Conservation (phyloP, 208 protist genomes). For the Naegleria gruberi region DNA sequence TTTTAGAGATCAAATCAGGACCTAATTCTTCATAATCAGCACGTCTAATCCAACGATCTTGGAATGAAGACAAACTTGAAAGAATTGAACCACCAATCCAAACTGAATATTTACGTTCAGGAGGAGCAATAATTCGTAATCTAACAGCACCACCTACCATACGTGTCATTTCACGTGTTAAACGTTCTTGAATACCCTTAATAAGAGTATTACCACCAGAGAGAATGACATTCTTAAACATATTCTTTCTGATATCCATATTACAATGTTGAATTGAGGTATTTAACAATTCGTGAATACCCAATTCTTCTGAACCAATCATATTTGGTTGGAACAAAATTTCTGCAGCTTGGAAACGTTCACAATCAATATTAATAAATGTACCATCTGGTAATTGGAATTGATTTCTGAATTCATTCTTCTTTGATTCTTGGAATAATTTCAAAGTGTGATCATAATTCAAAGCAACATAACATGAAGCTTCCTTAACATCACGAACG, state of each 20-base stretch:
- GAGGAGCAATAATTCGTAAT: neutral
- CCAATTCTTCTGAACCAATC: conserved; percentile 78
- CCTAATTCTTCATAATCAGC: neutral
- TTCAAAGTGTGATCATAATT: conserved; percentile 53
- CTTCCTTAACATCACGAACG: conserved; percentile 63
- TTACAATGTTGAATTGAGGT: conserved; percentile 94
- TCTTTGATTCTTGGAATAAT: neutral
- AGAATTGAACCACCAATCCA: conserved; percentile 86
- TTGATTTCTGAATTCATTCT: neutral
- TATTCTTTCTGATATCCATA: conserved; percentile 55
- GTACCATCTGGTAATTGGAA: conserved; percentile 51
- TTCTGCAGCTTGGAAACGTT: conserved; percentile 85
- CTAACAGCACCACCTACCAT: neutral
- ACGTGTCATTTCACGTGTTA: neutral
- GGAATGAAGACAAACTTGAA: conserved; percentile 66
- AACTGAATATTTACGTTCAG: conserved; percentile 60
- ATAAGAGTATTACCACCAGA: neutral
- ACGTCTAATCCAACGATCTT: conserved; percentile 31
- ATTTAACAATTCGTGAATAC: conserved; percentile 89
- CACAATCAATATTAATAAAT: conserved; percentile 69
- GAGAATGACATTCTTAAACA: neutral
- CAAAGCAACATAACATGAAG: conserved; percentile 46
- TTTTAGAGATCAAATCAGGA: neutral
- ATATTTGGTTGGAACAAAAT: conserved; percentile 89
- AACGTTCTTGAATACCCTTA: neutral